Conservation (phyloP, 495 filamentous ascomycete genomes). For the Lineolata rhizophorae region DNA sequence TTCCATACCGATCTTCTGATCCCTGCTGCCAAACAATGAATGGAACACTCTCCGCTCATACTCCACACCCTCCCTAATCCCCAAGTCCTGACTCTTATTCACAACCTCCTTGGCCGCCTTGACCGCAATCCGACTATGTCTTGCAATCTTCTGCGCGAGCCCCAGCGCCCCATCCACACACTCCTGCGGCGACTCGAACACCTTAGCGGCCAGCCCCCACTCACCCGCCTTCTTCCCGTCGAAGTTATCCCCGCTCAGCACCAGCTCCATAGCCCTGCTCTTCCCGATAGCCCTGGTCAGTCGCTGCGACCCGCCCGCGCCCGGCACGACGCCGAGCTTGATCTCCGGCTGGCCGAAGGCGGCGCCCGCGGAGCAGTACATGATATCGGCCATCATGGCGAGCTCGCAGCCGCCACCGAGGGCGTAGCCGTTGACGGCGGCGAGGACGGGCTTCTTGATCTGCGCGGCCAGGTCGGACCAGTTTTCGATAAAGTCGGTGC, state of each 20-base stretch:
- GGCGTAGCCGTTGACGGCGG: slow-evolving; percentile 83
- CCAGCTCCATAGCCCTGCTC: slow-evolving; percentile 77
- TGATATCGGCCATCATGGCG: slow-evolving; percentile 89
- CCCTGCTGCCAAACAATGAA: slow-evolving; percentile 70
- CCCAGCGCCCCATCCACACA: slow-evolving; percentile 54
- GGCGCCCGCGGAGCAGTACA: slow-evolving; percentile 67
- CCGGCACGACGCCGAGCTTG: slow-evolving; percentile 78
- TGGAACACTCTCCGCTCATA: slow-evolving; percentile 89
- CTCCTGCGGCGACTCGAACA: slow-evolving; percentile 63
- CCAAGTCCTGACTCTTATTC: slow-evolving; percentile 83
- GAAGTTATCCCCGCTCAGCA: slow-evolving; percentile 71
- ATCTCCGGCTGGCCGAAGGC: slow-evolving; percentile 95
- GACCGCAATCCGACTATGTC: slow-evolving; percentile 56
- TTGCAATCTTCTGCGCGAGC: slow-evolving; percentile 76
- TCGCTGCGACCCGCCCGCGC: slow-evolving; percentile 81
- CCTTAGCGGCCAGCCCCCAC: slow-evolving; percentile 75
- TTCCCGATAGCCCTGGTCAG: slow-evolving; percentile 76
- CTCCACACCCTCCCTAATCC: slow-evolving; percentile 75
- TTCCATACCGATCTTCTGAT: slow-evolving; percentile 75
- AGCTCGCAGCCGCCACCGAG: slow-evolving; percentile 92
- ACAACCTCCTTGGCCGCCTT: slow-evolving; percentile 94
- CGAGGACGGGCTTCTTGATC: slow-evolving; percentile 81
- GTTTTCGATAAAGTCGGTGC: slow-evolving; percentile 69
- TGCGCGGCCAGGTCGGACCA: slow-evolving; percentile 67
- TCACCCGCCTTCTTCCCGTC: slow-evolving; percentile 57